phyloP scores from a whole-genome alignment of 23 red algal species.

The Gracilaria caudata region DNA sequence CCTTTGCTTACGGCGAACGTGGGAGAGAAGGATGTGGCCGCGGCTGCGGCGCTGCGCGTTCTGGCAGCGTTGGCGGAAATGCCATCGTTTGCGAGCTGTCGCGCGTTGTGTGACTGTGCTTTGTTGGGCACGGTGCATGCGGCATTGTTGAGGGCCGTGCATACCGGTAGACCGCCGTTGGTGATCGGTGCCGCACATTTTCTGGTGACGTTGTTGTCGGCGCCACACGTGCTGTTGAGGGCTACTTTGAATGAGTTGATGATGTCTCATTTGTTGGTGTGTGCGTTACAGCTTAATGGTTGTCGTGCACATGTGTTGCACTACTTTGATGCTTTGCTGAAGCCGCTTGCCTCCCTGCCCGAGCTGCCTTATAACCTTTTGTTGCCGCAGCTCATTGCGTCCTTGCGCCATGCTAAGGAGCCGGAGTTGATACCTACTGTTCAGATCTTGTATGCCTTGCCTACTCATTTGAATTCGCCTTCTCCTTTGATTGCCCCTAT shows the following conservation, averaged over 20 bases:
- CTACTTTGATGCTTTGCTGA: background rate
- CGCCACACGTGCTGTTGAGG: background rate
- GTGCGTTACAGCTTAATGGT: background rate
- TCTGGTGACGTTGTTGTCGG: background rate
- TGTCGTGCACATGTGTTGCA: background rate
- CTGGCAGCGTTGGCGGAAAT: background rate
- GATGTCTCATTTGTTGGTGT: background rate
- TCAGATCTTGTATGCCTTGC: background rate
- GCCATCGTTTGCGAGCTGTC: background rate
- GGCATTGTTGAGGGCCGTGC: slow-evolving; percentile 6
- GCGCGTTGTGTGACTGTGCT: background rate
- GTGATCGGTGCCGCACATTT: background rate
- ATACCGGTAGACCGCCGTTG: background rate
- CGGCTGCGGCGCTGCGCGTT: background rate
- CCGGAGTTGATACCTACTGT: background rate
- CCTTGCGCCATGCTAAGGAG: background rate
- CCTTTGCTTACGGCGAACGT: background rate
- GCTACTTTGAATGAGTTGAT: background rate
- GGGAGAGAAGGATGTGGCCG: background rate
- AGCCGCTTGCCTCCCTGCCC: background rate
- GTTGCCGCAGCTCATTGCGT: background rate
- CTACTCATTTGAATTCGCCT: background rate
- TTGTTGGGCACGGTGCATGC: slow-evolving; percentile 12
- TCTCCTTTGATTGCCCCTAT: background rate
- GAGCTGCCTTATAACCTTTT: background rate